phyloP scores from a whole-genome alignment of 768 basidiomycete species.

The Collybia mongolica region DNA sequence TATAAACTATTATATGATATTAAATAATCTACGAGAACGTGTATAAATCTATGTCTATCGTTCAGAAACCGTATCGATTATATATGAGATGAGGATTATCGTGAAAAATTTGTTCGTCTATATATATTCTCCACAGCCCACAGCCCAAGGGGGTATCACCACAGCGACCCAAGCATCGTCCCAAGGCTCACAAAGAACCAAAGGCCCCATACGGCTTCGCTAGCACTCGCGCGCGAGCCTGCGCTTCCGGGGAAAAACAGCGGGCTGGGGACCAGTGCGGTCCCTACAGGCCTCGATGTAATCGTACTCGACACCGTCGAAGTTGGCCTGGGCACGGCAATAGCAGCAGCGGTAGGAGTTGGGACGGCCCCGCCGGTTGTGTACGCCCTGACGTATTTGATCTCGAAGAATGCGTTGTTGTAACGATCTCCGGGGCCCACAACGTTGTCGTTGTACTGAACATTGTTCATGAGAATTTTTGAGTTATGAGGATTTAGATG shows the following conservation, averaged over 20 bases:
- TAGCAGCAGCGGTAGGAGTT: constrained; percentile 21
- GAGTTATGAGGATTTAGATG: not conserved
- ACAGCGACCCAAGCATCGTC: too few relatives aligned
- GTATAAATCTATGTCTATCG: too few relatives aligned
- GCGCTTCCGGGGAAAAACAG: constrained; percentile 14
- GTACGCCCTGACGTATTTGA: constrained; percentile 54
- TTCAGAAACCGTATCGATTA: too few relatives aligned
- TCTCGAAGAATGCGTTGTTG: constrained; percentile 59
- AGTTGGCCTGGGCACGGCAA: constrained; percentile 7
- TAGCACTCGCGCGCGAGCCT: not conserved
- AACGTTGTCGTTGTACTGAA: constrained; percentile 50
- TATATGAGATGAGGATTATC: too few relatives aligned
- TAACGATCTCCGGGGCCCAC: constrained; percentile 40
- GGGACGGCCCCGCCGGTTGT: constrained; percentile 27
- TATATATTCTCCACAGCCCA: too few relatives aligned
- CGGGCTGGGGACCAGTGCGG: constrained; percentile 15
- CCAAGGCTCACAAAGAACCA: too few relatives aligned
- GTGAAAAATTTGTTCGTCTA: too few relatives aligned
- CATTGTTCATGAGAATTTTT: not conserved
- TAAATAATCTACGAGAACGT: too few relatives aligned
- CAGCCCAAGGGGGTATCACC: too few relatives aligned
- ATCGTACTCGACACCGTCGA: constrained; percentile 1
- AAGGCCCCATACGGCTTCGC: too few relatives aligned
- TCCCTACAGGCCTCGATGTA: constrained; percentile 12
- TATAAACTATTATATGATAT: too few relatives aligned